Evolutionary conservation across 2,329 filamentous ascomycete species (phyloP), one percentile per base, ranked within the genome.

Genomic region (Rosellinia necatrix): DNA sequence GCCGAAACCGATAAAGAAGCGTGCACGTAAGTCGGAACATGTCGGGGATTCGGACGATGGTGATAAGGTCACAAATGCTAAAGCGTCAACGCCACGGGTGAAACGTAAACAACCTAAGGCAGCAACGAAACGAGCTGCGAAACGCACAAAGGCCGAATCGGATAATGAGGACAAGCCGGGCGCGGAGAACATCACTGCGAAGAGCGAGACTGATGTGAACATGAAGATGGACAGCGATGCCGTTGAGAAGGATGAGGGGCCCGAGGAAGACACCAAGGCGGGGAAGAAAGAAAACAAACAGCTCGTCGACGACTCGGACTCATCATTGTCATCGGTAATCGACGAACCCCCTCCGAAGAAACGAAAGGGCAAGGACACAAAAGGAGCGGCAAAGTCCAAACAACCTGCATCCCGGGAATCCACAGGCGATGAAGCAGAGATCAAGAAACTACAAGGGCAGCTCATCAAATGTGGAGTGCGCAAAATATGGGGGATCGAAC

Each of bases 401-500:
- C 66, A 72, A 2, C 68, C 75, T 15, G 70, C 70, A 8, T 37
- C 70, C 1, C 68, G 72, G 25, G 74, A 80, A 30, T 12, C 64
- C 12, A 71, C 86, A 15, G 83, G 88, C 0, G 83, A 92, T 58
- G 85, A 91, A 56, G 86, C 83, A 3, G 90, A 96, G 71, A 89
- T 97, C 70, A 97, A 96, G 73, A 89, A 87, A 44, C 79, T 97
- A 3, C 93, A 97, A 74, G 84, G 86, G 7, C 91, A 93, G 73
- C 82, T 99, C 6, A 76, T 88, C 41, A 96, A 97, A 73, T 99
- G 93, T 68, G 93, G 93, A 25, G 85, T 97, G 52, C 88, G 91
- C 49, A 97, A 97, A 71, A 83, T 97, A 59, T 99, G 94, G 93
- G 84, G 83, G 46, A 86, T 88, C 61, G 91, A 97, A 73, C 81